These are phyloP conservation scores for Schoenoplectus tabernaemontani DNA, from an alignment of 202 grass and related monocot genomes.

Conservation along the genomic window DNA sequence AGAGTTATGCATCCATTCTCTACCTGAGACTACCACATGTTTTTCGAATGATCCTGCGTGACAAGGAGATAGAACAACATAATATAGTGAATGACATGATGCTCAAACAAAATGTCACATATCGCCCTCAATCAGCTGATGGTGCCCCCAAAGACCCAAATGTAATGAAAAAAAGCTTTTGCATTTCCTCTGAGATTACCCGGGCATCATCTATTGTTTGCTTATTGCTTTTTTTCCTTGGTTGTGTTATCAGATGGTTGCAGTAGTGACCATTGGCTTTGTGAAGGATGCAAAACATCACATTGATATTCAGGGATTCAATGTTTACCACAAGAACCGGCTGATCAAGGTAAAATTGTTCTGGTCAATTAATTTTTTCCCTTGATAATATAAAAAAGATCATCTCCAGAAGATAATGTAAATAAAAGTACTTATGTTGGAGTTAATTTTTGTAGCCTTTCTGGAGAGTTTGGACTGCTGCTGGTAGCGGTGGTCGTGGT, in stretches of 20 bases:
- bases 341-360: conserved; percentile 68
- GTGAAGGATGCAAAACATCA: conserved; percentile 99
- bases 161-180: conserved; percentile 40
- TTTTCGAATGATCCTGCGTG: conserved; percentile 85
- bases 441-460: conserved; percentile 71
- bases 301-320: conserved; percentile 90
- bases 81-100: conserved; percentile 99
- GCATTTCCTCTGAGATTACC: conserved; percentile 5
- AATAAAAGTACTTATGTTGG: conserved; percentile 10
- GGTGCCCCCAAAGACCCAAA: conserved; percentile 63
- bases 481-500: conserved; percentile 92
- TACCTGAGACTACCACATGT: conserved; percentile 70
- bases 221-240: conserved; percentile 13
- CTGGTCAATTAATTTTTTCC: not conserved
- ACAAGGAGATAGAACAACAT: conserved; percentile 92
- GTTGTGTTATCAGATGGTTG: conserved; percentile 62
- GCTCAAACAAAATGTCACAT: conserved; percentile 91
- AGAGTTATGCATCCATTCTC: conserved; percentile 99
- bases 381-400: not conserved
- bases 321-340: conserved; percentile 95
- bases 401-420: not conserved
- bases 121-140: conserved; percentile 57
- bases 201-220: not conserved
- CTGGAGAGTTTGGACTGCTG: conserved; percentile 90
- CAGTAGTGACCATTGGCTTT: conserved; percentile 88